phyloP scores from a whole-genome alignment of 192 early-diverging fungal species.

The Thamnidium elegans region DNA sequence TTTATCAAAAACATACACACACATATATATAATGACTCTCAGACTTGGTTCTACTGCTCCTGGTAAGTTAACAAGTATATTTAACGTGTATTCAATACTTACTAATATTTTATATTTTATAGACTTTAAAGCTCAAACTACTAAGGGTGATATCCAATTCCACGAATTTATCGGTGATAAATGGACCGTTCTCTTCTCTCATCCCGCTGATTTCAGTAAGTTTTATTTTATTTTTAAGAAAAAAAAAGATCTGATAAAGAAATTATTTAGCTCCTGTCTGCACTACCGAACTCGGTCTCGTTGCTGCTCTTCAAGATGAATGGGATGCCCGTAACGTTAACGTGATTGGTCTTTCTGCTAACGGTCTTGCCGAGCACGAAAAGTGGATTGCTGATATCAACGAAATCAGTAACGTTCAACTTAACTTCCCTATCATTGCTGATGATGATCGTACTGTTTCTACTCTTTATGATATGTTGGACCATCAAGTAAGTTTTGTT shows the following conservation, averaged over 20 bases:
- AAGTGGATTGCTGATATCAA: constrained; percentile 94
- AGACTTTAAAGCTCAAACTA: constrained; percentile 85
- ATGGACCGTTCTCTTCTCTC: constrained; percentile 98
- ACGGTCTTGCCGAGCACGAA: constrained; percentile 77
- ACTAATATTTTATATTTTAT: background rate
- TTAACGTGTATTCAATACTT: background rate
- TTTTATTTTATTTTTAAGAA: background rate
- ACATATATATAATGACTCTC: constrained; percentile 35
- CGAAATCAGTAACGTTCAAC: constrained; percentile 74
- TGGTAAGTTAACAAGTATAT: constrained; percentile 18
- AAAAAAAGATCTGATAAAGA: background rate
- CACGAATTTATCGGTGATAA: constrained; percentile 80
- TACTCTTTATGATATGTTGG: constrained; percentile 95
- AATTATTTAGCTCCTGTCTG: constrained; percentile 73
- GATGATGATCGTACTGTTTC: constrained; percentile 85
- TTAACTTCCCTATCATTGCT: constrained; percentile 93
- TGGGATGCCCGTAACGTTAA: constrained; percentile 82
- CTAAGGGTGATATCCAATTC: constrained; percentile 87
- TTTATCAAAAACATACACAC: background rate
- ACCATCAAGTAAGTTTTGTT: constrained; percentile 59
- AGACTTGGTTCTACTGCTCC: constrained; percentile 60
- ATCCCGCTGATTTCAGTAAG: constrained; percentile 93
- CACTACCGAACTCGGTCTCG: constrained; percentile 94
- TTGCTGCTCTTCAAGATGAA: constrained; percentile 76
- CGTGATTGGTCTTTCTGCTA: constrained; percentile 92